These are phyloP conservation scores for Willaertia magna DNA, from an alignment of 208 protist genomes.

Conservation along the genomic window DNA sequence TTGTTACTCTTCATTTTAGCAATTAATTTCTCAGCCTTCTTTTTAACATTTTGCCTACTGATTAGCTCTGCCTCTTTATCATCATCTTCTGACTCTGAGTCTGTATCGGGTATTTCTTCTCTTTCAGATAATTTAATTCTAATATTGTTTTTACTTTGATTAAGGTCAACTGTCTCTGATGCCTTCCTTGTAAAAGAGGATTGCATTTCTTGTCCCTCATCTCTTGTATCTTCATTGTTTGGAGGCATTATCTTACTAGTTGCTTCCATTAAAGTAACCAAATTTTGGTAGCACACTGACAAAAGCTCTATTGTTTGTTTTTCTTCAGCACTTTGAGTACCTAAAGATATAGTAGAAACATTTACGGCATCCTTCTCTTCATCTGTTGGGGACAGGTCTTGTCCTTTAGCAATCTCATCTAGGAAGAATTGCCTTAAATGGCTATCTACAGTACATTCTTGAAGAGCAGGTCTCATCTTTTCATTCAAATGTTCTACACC, in stretches of 20 bases:
- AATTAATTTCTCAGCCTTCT: background rate
- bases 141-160: slow-evolving; percentile 1
- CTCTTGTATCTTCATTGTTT: background rate
- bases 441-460: background rate
- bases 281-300: background rate
- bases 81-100: background rate
- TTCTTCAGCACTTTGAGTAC: background rate
- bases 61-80: slow-evolving; percentile 4
- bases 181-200: background rate
- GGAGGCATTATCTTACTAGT: too few relatives aligned
- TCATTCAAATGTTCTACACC: slow-evolving; percentile 69
- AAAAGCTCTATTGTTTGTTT: background rate
- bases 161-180: background rate
- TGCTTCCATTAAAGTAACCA: background rate
- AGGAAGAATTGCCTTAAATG: slow-evolving; percentile 15
- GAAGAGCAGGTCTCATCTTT: slow-evolving; percentile 38
- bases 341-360: background rate
- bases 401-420: slow-evolving; percentile 19
- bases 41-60: background rate
- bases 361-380: background rate
- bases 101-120: background rate
- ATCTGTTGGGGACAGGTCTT: background rate
- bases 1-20: background rate
- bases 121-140: background rate
- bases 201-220: background rate